Percentiles rank a stretch among this genome's conserved stretches.
Conservation (phyloP, 441 rosid species). For the Brassica hybrid region DNA sequence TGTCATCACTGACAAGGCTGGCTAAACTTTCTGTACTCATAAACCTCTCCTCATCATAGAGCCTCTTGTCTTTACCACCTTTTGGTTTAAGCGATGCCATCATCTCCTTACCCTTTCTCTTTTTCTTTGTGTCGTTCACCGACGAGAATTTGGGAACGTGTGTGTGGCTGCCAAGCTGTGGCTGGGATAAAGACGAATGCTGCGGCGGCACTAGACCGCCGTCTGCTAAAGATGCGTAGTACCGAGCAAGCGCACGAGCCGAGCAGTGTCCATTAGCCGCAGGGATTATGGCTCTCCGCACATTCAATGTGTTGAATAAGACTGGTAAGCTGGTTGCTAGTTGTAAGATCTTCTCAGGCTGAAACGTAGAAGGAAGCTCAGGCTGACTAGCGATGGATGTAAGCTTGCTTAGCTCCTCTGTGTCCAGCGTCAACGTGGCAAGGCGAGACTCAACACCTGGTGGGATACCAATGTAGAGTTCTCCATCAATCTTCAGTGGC, state of each 20-base stretch:
- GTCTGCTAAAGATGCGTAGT: conserved; percentile 87
- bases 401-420: conserved; percentile 61
- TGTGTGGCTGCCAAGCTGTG: conserved; percentile 86
- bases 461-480: conserved; percentile 90
- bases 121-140: conserved; percentile 44
- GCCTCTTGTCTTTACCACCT: conserved; percentile 35
- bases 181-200: conserved; percentile 74
- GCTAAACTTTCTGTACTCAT: conserved; percentile 43
- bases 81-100: conserved; percentile 29
- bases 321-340: conserved; percentile 55
- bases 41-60: conserved; percentile 23
- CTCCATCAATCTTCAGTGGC: conserved; percentile 87
- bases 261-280: conserved; percentile 95
- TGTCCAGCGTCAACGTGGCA: conserved; percentile 73
- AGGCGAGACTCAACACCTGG: conserved; percentile 96
- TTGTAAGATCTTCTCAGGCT: conserved; percentile 55
- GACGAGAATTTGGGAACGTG: conserved; percentile 76
- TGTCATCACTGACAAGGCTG: conserved; percentile 51
- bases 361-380: conserved; percentile 82
- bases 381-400: conserved; percentile 45
- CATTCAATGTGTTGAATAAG: conserved; percentile 77
- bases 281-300: conserved; percentile 92
- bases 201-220: conserved; percentile 82
- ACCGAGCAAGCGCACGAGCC: conserved; percentile 99
- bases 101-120: conserved; percentile 46